Conservation (phyloP, 768 basidiomycete genomes). For the Podaxis sp. region DNA sequence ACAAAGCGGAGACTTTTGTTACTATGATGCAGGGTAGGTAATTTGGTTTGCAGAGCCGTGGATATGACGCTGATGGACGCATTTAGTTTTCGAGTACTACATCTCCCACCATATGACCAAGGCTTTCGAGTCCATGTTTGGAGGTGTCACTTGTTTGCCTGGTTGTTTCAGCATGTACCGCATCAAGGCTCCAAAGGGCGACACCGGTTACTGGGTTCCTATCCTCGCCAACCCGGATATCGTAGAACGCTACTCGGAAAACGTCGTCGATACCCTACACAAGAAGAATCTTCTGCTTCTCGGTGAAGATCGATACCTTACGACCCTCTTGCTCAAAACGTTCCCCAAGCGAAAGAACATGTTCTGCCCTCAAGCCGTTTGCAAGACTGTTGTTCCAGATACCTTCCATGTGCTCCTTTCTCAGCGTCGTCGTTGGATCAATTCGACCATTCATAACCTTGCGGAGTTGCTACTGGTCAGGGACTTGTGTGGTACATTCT, state of each 20-base stretch:
- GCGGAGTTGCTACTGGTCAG: conserved; percentile 93
- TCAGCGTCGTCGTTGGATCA: conserved; percentile 99
- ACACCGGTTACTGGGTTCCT: conserved; percentile 96
- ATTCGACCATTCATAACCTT: conserved; percentile 97
- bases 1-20: conserved; percentile 97
- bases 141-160: conserved; percentile 98
- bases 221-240: conserved; percentile 98
- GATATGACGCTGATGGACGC: conserved; percentile 16
- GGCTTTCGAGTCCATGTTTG: conserved; percentile 99
- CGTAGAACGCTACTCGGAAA: conserved; percentile 98
- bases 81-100: conserved; percentile 96
- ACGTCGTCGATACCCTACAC: conserved; percentile 98
- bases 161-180: conserved; percentile 99
- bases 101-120: conserved; percentile 99
- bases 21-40: conserved; percentile 98
- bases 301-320: conserved; percentile 98
- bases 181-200: conserved; percentile 98
- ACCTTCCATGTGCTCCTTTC: conserved; percentile 92
- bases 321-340: conserved; percentile 96
- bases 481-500: conserved; percentile 99
- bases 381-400: conserved; percentile 98
- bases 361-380: conserved; percentile 98
- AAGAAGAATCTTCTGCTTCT: conserved; percentile 98
- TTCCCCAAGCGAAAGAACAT: conserved; percentile 99
- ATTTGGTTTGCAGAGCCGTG: conserved; percentile 1